Evolutionary conservation across 2,329 filamentous ascomycete genomes (phyloP).

Genomic region (Aspergillus sp.): DNA sequence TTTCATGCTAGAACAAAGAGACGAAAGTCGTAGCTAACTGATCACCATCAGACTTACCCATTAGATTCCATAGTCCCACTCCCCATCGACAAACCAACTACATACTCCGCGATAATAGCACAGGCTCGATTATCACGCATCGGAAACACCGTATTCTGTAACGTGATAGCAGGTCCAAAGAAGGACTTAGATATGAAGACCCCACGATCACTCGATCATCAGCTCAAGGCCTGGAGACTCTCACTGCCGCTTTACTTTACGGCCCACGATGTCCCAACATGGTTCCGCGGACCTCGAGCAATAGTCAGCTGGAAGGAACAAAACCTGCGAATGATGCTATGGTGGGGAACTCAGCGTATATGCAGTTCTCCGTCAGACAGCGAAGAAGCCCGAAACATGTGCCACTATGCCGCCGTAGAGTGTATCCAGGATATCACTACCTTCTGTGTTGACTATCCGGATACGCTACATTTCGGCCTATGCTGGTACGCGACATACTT

Average conservation of each 20-base stretch:
- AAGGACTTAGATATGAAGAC: conserved; percentile 11
- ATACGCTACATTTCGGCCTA: conserved; percentile 18
- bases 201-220: conserved; percentile 24
- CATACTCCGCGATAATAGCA: conserved; percentile 25
- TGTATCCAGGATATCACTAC: conserved; percentile 23
- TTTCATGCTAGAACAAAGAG: too few species aligned
- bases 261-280: conserved; percentile 15
- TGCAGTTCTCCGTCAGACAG: conserved; percentile 11
- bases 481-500: conserved; percentile 30
- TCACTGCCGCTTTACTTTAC: conserved; percentile 23
- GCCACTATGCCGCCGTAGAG: conserved; percentile 21
- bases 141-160: conserved; percentile 19
- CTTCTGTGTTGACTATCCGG: conserved; percentile 14
- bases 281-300: conserved; percentile 25
- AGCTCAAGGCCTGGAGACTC: conserved; percentile 23
- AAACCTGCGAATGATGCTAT: conserved; percentile 26
- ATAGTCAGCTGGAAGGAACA: conserved; percentile 28
- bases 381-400: conserved; percentile 22
- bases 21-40: background rate
- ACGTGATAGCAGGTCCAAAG: conserved; percentile 15
- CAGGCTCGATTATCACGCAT: conserved; percentile 20
- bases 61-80: conserved; percentile 9
- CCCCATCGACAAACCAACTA: conserved; percentile 17
- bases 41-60: background rate
- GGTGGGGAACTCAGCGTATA: conserved; percentile 23